A percentile compares a stretch with the other conserved stretches of the same genome.
These are phyloP conservation scores for Hemileccinum impolitum DNA, from an alignment of 768 basidiomycete species.

Conservation along the genomic window DNA sequence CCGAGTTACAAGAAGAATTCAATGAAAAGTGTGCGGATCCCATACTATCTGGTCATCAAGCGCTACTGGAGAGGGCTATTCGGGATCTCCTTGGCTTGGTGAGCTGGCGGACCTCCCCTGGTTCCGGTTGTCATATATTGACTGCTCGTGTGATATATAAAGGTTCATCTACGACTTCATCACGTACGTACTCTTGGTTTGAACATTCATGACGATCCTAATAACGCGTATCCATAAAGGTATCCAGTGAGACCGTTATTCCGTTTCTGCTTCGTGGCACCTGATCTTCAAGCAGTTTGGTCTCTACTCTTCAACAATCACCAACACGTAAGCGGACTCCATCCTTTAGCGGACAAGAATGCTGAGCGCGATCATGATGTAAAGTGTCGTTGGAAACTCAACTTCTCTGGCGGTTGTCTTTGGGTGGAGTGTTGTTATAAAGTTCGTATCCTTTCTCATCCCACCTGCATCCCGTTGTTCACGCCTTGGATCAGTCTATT, in stretches of 20 bases:
- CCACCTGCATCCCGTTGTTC: background rate
- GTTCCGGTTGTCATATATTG: background rate
- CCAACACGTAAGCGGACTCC: constrained; percentile 50
- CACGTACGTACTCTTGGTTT: constrained; percentile 41
- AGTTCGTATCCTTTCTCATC: constrained; percentile 42
- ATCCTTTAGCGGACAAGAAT: background rate
- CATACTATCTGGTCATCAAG: constrained; percentile 71
- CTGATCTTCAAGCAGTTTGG: constrained; percentile 52
- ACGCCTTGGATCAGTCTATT: constrained; percentile 41
- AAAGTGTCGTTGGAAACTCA: constrained; percentile 56
- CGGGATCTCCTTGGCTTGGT: constrained; percentile 79
- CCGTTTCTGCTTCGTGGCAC: background rate
- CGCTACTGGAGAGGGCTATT: constrained; percentile 76
- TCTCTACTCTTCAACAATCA: constrained; percentile 75
- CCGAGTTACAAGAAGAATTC: constrained; percentile 68
- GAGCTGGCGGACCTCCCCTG: constrained; percentile 3
- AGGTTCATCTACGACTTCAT: constrained; percentile 84
- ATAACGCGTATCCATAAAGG: constrained; percentile 28
- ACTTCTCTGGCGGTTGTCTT: constrained; percentile 58
- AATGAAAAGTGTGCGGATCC: constrained; percentile 72
- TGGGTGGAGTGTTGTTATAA: constrained; percentile 85
- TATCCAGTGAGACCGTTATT: constrained; percentile 54
- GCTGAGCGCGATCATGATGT: background rate
- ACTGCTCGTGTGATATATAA: background rate
- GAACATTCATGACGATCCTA: background rate